Conservation (phyloP, 139 green algal species). For the Volvox africanus region DNA sequence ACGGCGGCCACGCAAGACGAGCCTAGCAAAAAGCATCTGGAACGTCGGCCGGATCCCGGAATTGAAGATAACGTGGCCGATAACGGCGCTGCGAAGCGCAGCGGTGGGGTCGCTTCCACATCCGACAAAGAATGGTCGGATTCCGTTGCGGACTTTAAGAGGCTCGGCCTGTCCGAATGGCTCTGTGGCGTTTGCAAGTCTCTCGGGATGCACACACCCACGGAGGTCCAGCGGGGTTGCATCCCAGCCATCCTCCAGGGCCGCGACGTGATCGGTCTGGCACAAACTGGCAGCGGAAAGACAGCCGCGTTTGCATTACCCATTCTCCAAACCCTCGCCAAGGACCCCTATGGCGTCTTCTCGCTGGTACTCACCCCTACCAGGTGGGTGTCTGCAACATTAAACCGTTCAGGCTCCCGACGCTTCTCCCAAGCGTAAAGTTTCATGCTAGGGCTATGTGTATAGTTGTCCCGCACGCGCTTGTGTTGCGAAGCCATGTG, state of each 20-base stretch:
- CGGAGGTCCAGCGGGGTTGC: slow-evolving; percentile 82
- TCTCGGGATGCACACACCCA: slow-evolving; percentile 59
- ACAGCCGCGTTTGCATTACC: slow-evolving; percentile 98
- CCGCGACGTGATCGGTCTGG: slow-evolving; percentile 90
- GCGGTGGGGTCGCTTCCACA: background rate
- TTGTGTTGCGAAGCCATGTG: too few relatives aligned
- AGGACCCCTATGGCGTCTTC: slow-evolving; percentile 95
- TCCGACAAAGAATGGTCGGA: background rate
- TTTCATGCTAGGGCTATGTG: too few relatives aligned
- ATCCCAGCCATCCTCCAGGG: slow-evolving; percentile 90
- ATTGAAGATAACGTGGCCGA: background rate
- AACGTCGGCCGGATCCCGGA: background rate
- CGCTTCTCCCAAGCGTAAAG: too few relatives aligned
- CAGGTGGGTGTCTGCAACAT: slow-evolving; percentile 57
- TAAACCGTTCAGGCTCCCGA: too few relatives aligned
- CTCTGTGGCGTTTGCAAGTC: slow-evolving; percentile 66
- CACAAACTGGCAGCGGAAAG: slow-evolving; percentile 96
- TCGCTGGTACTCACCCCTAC: slow-evolving; percentile 94
- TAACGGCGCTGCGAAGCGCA: background rate
- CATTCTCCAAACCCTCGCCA: slow-evolving; percentile 87
- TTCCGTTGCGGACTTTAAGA: slow-evolving; percentile 62
- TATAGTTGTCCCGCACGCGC: too few relatives aligned
- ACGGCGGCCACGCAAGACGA: background rate
- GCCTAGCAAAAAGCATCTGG: background rate
- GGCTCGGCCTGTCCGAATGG: slow-evolving; percentile 88